These are phyloP conservation scores for Thelonectria discophora DNA, from an alignment of 2,329 filamentous ascomycete species.

Conservation along the genomic window DNA sequence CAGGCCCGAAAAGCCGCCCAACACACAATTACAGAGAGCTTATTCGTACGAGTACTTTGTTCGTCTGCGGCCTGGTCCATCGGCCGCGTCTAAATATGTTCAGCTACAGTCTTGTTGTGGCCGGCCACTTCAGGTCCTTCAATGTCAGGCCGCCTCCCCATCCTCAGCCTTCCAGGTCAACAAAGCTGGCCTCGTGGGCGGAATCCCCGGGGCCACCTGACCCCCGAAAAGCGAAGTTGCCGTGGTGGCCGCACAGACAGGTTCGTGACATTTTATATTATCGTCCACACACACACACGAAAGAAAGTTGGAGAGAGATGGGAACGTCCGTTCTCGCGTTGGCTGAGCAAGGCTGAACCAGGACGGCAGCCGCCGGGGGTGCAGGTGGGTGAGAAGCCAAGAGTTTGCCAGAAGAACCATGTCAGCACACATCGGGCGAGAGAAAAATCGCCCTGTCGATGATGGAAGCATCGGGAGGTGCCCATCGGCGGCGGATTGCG, in stretches of 20 bases:
- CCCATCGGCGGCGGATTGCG: too few relatives aligned
- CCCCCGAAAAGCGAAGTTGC: neutral
- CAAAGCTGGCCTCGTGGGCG: neutral
- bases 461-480: too few relatives aligned
- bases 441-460: too few relatives aligned
- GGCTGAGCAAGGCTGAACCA: slow-evolving; percentile 1
- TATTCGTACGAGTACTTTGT: slow-evolving; percentile 12
- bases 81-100: slow-evolving; percentile 6
- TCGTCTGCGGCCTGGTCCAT: slow-evolving; percentile 17
- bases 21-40: too few relatives aligned
- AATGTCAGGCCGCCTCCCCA: neutral
- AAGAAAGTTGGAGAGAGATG: slow-evolving; percentile 4
- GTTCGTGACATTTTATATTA: neutral
- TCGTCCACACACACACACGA: neutral
- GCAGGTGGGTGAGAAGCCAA: too few relatives aligned
- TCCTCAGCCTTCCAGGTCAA: neutral
- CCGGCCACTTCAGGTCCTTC: neutral
- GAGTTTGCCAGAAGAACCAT: too few relatives aligned
- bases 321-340: too few relatives aligned
- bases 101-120: neutral
- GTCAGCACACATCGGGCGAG: too few relatives aligned
- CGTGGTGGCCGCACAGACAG: slow-evolving; percentile 6
- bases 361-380: neutral
- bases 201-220: neutral
- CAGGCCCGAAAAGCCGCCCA: slow-evolving; percentile 9